Evolutionary conservation across 192 early-diverging fungal species (phyloP), one percentile per base, ranked within the genome.

Genomic region (Coemansia interrupta): DNA sequence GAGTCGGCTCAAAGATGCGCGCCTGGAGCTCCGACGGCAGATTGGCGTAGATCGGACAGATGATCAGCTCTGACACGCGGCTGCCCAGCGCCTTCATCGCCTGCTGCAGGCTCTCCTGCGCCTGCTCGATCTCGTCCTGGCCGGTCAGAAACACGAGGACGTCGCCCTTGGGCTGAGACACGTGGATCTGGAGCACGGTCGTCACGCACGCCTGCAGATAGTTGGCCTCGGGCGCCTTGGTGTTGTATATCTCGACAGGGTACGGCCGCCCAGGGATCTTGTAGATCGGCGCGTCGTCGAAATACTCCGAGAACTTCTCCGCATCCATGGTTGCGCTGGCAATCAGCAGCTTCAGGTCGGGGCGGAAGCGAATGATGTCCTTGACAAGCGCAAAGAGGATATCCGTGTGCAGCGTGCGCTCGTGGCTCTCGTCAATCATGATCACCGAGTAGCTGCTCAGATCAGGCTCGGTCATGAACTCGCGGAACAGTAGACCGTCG

Each of bases 341-440:
- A 57, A 99, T 96, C 24, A 99, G 68, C 20, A 99, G 73, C 61
- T 91, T 96, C 23, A 99, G 77, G 63, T 99, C 95, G 1, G 94
- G 90, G 30, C 95, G 81, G 74, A 95, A 92, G 40, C 95, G 85
- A 11, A 90, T 84, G 69, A 96, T 94, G 83, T 99, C 93, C 76
- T 97, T 97, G 57, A 99, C 83, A 23, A 99, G 82, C 17, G 93
- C 97, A 85, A 99, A 92, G 54, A 99, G 66, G 47, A 99, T 92
- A 66, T 97, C 95, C 1, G 97, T 97, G 61, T 93, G 91, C 55
- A 99, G 70, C 12, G 95, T 96, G 44, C 97, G 85, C 66, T 99
- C 97, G 80, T 99, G 97, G 43, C 94, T 95, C 68, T 99, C 97
- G 70, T 99, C 97, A 55, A 99, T 96, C 68, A 99, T 99, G 55